Percentiles rank a stretch among this genome's conserved stretches.
These are phyloP conservation scores for Acrasis kona DNA, from an alignment of 78 protist species.

Conservation along the genomic window DNA sequence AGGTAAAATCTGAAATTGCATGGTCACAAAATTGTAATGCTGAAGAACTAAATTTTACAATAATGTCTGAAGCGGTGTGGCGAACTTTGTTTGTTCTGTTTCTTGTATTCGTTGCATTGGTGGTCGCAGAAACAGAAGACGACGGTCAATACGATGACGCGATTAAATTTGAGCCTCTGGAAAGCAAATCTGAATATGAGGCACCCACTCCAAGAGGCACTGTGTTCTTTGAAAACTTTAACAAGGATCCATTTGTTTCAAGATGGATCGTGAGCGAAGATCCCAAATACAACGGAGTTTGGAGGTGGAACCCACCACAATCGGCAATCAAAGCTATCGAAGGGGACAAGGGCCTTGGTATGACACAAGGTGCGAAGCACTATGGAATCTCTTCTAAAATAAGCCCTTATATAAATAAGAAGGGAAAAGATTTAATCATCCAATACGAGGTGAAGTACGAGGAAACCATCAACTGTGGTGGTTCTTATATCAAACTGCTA, in stretches of 20 bases:
- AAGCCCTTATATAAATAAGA: constrained; percentile 40
- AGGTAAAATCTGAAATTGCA: too few species aligned
- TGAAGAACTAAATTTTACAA: too few species aligned
- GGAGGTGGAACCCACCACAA: not conserved
- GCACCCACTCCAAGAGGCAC: not conserved
- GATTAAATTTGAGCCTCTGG: too few species aligned
- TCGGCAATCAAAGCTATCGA: not conserved
- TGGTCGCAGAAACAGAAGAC: too few species aligned
- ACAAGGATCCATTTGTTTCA: not conserved
- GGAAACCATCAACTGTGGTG: constrained; percentile 54
- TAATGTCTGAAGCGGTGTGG: too few species aligned
- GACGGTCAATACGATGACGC: too few species aligned
- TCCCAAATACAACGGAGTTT: not conserved
- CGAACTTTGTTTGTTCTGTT: too few species aligned
- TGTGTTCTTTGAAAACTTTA: not conserved
- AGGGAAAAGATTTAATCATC: constrained; percentile 64
- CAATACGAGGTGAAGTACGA: constrained; percentile 89
- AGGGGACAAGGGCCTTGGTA: constrained; percentile 72
- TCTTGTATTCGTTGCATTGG: too few species aligned
- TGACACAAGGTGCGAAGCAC: constrained; percentile 69
- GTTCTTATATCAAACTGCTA: constrained; percentile 89
- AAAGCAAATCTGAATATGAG: too few species aligned
- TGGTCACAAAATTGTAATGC: too few species aligned
- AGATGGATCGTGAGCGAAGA: not conserved
- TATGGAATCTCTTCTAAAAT: constrained; percentile 50